phyloP scores from a whole-genome alignment of 1,139 yeast species.

The Candida sp. region DNA sequence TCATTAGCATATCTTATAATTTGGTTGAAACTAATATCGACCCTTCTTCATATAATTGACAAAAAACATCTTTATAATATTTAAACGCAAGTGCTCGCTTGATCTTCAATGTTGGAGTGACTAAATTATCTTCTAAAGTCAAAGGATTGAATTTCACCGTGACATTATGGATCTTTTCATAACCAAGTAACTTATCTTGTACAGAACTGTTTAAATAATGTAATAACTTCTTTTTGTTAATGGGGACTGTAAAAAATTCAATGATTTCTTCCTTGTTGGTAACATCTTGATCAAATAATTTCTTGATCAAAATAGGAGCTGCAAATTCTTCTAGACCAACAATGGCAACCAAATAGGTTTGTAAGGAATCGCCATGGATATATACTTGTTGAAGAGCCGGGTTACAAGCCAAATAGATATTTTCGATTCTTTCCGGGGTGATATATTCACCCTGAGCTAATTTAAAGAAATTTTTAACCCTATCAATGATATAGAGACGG shows the following conservation, averaged over 20 bases:
- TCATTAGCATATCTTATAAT: neutral
- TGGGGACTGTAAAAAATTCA: constrained; percentile 22
- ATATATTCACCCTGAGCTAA: constrained; percentile 81
- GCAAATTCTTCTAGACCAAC: constrained; percentile 35
- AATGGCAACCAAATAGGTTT: constrained; percentile 29
- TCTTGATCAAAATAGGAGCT: constrained; percentile 1
- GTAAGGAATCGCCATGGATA: constrained; percentile 39
- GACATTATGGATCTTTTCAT: constrained; percentile 65
- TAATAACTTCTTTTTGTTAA: constrained; percentile 25
- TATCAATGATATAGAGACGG: constrained; percentile 60
- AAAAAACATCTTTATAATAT: constrained; percentile 45
- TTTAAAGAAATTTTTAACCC: constrained; percentile 80
- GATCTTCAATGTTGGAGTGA: constrained; percentile 76
- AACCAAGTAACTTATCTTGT: constrained; percentile 32
- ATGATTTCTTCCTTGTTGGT: constrained; percentile 19
- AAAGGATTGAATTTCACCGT: constrained; percentile 63
- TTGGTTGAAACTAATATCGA: constrained; percentile 17
- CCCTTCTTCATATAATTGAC: constrained; percentile 58
- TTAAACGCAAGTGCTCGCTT: constrained; percentile 59
- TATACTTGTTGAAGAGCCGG: constrained; percentile 54
- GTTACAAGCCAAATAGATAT: constrained; percentile 52
- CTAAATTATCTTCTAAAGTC: constrained; percentile 55
- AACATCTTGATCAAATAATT: constrained; percentile 14
- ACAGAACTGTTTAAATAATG: constrained; percentile 22
- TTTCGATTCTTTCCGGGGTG: constrained; percentile 77